Base-by-base conservation (phyloP, 176 grass and related monocot species). In the Zea luxurians region DNA sequence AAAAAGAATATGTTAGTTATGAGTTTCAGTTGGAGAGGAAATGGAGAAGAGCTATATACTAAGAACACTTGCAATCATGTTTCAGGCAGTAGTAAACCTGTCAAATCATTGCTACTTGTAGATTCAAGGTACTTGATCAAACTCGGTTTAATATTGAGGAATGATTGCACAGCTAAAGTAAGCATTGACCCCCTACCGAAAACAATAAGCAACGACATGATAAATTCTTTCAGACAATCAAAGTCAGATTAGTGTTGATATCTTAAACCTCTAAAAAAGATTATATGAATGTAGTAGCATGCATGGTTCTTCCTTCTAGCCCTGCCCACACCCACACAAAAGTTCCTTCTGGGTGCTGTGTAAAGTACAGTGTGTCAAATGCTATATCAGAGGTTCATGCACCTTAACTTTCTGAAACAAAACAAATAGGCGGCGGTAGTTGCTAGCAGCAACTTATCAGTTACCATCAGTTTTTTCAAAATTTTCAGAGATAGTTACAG, bases 361-460 rank as follows among this genome's bases (percentile, higher is more conserved):
- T 43, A 61, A 67, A 60, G 10, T 5, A 74, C n/a, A 78, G 43
- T 46, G 36, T 68, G 60, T n/a, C 42, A 83, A 78, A 74, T 18
- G 61, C 16, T 60, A 64, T 8, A 68, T 17, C 37, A 46, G 20
- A 36, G 38, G 41, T 79, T 38, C 44, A 78, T 79, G 70, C 70
- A 84, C 69, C 38, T 79, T 42, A 35, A 44, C 11, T 54, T 44
- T 43, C 6, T 82, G 78, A 37, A 59, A 55, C 80, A 70, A 75
- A 88, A 57, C 27, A 45, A 79, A 50, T 37, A 10, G 20, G n/a
- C n/a, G n/a, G n/a, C n/a, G n/a, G n/a, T n/a, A n/a, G n/a, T n/a
- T n/a, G n/a, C n/a, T n/a, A n/a, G n/a, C n/a, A n/a, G n/a, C n/a
- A n/a, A n/a, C n/a, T n/a, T n/a, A n/a, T n/a, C n/a, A n/a, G n/a